Evolutionary conservation across 495 filamentous ascomycete species (phyloP).

Genomic region (Aspergillus ostianus): DNA sequence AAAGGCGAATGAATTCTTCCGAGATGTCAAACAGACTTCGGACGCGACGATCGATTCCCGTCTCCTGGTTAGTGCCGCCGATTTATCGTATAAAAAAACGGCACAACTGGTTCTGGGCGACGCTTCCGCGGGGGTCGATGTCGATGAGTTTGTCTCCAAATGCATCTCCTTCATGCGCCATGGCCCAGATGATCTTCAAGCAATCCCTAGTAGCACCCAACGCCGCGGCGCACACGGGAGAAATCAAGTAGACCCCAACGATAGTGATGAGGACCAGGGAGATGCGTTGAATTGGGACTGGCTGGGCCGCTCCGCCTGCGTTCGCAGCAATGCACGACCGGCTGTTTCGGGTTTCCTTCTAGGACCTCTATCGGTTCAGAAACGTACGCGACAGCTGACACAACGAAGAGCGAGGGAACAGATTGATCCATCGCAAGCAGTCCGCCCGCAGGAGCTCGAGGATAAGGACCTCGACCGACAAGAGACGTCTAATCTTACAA

Average conservation of each 20-base stretch:
- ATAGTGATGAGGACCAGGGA: slow-evolving; percentile 58
- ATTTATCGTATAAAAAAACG: slow-evolving; percentile 72
- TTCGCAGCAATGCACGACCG: slow-evolving; percentile 70
- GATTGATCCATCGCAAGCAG: slow-evolving; percentile 59
- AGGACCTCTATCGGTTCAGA: slow-evolving; percentile 86
- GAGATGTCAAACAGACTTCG: slow-evolving; percentile 80
- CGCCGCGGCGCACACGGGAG: slow-evolving; percentile 30
- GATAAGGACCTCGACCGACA: slow-evolving; percentile 67
- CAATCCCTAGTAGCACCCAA: slow-evolving; percentile 25
- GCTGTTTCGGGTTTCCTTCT: slow-evolving; percentile 80
- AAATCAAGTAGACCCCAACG: slow-evolving; percentile 41
- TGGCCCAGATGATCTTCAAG: slow-evolving; percentile 36
- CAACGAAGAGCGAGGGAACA: slow-evolving; percentile 63
- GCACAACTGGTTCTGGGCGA: slow-evolving; percentile 69
- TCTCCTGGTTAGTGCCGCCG: slow-evolving; percentile 72
- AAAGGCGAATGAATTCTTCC: slow-evolving; percentile 62
- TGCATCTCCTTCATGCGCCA: slow-evolving; percentile 83
- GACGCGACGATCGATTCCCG: slow-evolving; percentile 91
- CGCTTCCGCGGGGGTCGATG: slow-evolving; percentile 69
- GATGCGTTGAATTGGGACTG: slow-evolving; percentile 87
- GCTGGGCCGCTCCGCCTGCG: slow-evolving; percentile 72
- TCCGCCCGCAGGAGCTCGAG: slow-evolving; percentile 70
- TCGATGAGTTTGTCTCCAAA: slow-evolving; percentile 92
- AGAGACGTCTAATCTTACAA: slow-evolving; percentile 73
- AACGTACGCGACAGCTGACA: slow-evolving; percentile 65